Percentiles rank a stretch among this genome's conserved stretches.
phyloP scores from a whole-genome alignment of 129 eudicot species.

The Flaveria trinervia region DNA sequence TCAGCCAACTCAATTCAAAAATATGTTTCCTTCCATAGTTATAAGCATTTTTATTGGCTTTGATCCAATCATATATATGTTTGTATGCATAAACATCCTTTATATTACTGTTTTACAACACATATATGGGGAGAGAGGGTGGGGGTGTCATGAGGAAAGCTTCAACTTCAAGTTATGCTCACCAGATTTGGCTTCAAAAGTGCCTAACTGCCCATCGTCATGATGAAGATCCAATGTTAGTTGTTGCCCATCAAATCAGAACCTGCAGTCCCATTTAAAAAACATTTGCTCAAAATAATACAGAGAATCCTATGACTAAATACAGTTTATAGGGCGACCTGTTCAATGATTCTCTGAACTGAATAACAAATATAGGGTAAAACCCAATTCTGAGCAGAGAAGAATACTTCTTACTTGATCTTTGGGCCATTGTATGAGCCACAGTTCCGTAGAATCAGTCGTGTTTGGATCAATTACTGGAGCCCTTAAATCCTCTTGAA shows the following conservation, averaged over 20 bases:
- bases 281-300: slow-evolving; percentile 14
- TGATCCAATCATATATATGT: not conserved
- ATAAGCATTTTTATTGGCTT: not conserved
- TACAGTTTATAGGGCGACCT: not conserved
- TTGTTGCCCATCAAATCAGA: slow-evolving; percentile 68
- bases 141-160: not conserved
- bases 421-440: slow-evolving; percentile 78
- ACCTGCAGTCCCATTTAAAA: slow-evolving; percentile 38
- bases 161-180: slow-evolving; percentile 25
- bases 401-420: slow-evolving; percentile 42
- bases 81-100: not conserved
- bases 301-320: not conserved
- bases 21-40: not conserved
- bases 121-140: not conserved
- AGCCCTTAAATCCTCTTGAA: slow-evolving; percentile 55
- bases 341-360: not conserved
- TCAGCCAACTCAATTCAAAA: not conserved
- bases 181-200: slow-evolving; percentile 61
- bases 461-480: slow-evolving; percentile 45
- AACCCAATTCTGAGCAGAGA: not conserved
- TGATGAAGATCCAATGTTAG: slow-evolving; percentile 52
- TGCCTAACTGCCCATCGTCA: slow-evolving; percentile 55
- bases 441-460: slow-evolving; percentile 62
- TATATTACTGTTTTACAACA: not conserved
- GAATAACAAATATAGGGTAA: slow-evolving; percentile 15